Percentiles rank a stretch among this genome's conserved stretches.
phyloP scores from a whole-genome alignment of 1,284 basidiomycete genomes.

The Exobasidium cylindrosporum region DNA sequence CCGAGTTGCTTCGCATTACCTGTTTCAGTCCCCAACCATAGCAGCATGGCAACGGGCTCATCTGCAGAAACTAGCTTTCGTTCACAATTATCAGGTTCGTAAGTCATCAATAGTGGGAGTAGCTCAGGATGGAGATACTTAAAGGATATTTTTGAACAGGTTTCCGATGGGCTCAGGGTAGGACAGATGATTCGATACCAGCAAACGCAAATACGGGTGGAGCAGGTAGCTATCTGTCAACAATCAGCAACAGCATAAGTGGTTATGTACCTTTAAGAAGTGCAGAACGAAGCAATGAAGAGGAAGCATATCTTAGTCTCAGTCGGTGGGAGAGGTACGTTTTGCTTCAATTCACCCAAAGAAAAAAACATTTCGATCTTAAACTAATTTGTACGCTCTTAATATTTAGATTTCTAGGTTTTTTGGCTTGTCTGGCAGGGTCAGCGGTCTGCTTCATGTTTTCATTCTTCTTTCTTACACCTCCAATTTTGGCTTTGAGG shows the following conservation, averaged over 20 bases:
- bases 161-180: slow-evolving; percentile 45
- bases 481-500: slow-evolving; percentile 63
- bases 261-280: slow-evolving; percentile 84
- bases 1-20: too few relatives aligned
- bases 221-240: slow-evolving; percentile 15
- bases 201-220: slow-evolving; percentile 15
- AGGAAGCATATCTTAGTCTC: slow-evolving; percentile 74
- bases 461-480: slow-evolving; percentile 79
- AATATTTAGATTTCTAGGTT: slow-evolving; percentile 77
- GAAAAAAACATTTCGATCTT: too few relatives aligned
- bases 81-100: slow-evolving; percentile 1
- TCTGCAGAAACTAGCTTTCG: slow-evolving; percentile 4
- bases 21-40: too few relatives aligned
- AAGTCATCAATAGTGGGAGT: background rate
- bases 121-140: background rate
- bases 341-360: background rate
- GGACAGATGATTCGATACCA: slow-evolving; percentile 32
- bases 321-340: slow-evolving; percentile 50
- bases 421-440: slow-evolving; percentile 82
- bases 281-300: slow-evolving; percentile 80
- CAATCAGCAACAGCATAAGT: slow-evolving; percentile 1
- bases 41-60: background rate
- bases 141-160: slow-evolving; percentile 13
- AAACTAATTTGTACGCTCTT: background rate
- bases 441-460: slow-evolving; percentile 93